Base-by-base conservation (phyloP, 176 grass and related monocot species). In the Oryza meridionalis region DNA sequence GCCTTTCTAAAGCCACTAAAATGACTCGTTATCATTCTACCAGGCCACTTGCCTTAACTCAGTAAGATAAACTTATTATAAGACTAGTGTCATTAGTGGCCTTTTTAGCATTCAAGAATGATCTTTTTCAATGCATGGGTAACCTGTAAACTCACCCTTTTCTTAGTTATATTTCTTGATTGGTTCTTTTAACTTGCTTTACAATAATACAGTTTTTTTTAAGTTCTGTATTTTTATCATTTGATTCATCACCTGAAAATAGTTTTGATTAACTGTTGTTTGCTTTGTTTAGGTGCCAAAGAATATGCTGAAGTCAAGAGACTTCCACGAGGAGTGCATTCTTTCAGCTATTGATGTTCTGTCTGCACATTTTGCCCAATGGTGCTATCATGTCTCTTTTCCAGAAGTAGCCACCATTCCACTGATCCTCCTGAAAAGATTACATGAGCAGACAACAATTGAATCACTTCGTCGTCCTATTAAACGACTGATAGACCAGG, bases 381-480 rank as follows among this genome's bases (percentile, higher is more conserved):
- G 96, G 96, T 90, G 93, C 82, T 96, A 94, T 81, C 96, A 99
- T 87, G 82, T 96, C 74, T 96, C 93, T 73, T 92, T 99, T 78
- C 91, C 96, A 68, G 96, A 99, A 90, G 86, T 99, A 53, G 76
- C 89, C 59, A 94, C 89, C 19, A 94, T 94, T 75, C 93, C 96
- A 19, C 77, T 99, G 42, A 87, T 94, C 63, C 89, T 99, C 81
- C 53, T 99, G 70, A 99, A 99, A 77, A 99, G 71, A 81, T 82
- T 90, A 45, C 62, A 96, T 76, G 93, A 90, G 43, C 87, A 87
- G 31, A 82, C 87, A 71, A 81, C 81, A 46, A 16, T 81, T 10
- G 91, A 99, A 72, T 89, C 90, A 10, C 79, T 95, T 58, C 85
- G 73, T 7, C 88, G 89, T 77, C 86, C 88, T 59, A 72, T 94